Percentiles rank a stretch among this genome's conserved stretches.
Conservation (phyloP, 192 early-diverging fungal species). For the Fimicolochytrium jonesii region DNA sequence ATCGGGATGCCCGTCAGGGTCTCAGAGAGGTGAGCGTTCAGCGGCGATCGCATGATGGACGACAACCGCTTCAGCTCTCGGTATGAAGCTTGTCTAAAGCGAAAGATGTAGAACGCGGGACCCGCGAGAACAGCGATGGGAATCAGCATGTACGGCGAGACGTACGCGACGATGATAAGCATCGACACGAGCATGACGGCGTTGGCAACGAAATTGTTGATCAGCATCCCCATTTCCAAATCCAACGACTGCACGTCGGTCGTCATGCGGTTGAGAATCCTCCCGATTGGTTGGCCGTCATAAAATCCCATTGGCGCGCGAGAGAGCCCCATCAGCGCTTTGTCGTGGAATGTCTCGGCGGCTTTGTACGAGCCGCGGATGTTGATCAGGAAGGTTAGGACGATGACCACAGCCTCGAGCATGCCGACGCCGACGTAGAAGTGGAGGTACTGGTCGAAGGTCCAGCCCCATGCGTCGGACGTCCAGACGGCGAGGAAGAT, state of each 20-base stretch:
- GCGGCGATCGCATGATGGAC: constrained; percentile 30
- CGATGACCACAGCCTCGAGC: neutral
- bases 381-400: neutral
- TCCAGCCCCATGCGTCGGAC: neutral
- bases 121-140: constrained; percentile 18
- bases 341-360: constrained; percentile 21
- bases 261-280: constrained; percentile 78
- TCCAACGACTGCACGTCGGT: constrained; percentile 57
- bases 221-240: constrained; percentile 40
- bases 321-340: constrained; percentile 30
- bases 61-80: constrained; percentile 31
- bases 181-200: constrained; percentile 59
- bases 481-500: constrained; percentile 11
- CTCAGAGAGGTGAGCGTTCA: constrained; percentile 28
- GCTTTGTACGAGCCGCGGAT: neutral
- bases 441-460: neutral
- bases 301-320: constrained; percentile 44
- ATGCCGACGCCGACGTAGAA: constrained; percentile 7
- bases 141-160: constrained; percentile 56
- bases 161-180: constrained; percentile 51
- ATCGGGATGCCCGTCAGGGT: constrained; percentile 27
- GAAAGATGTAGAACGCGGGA: constrained; percentile 18
- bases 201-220: constrained; percentile 5
- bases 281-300: constrained; percentile 63
- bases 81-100: constrained; percentile 27